Conservation (phyloP, 208 protist genomes). For the Acanthamoeba sp. region DNA sequence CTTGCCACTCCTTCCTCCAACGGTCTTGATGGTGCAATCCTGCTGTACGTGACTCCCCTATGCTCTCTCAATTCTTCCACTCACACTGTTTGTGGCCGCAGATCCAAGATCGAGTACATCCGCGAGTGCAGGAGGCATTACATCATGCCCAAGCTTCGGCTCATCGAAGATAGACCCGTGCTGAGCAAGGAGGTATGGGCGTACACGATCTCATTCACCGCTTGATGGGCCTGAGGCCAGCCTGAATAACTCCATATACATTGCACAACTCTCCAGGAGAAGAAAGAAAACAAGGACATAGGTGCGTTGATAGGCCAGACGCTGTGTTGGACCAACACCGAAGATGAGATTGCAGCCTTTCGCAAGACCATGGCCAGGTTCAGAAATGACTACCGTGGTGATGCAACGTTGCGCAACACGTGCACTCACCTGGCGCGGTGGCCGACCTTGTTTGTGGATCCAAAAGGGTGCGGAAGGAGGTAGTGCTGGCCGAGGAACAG, state of each 20-base stretch:
- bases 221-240: neutral
- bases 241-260: neutral
- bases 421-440: neutral
- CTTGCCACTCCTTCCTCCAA: neutral
- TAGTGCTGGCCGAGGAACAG: neutral
- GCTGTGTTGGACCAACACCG: neutral
- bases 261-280: neutral
- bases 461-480: neutral
- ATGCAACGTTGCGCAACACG: neutral
- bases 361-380: conserved; percentile 35
- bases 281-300: conserved; percentile 28
- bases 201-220: neutral
- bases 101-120: conserved; percentile 38
- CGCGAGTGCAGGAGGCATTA: neutral
- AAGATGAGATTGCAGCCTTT: neutral
- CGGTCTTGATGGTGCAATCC: neutral
- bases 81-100: neutral
- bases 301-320: neutral
- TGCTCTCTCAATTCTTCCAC: neutral
- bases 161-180: neutral
- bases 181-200: conserved; percentile 4
- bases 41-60: neutral
- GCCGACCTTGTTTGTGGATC: neutral
- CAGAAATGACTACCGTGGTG: too few species aligned
- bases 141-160: neutral